These are phyloP conservation scores for Aspergillus floridensis DNA, from an alignment of 2,329 filamentous ascomycete genomes.

Conservation along the genomic window DNA sequence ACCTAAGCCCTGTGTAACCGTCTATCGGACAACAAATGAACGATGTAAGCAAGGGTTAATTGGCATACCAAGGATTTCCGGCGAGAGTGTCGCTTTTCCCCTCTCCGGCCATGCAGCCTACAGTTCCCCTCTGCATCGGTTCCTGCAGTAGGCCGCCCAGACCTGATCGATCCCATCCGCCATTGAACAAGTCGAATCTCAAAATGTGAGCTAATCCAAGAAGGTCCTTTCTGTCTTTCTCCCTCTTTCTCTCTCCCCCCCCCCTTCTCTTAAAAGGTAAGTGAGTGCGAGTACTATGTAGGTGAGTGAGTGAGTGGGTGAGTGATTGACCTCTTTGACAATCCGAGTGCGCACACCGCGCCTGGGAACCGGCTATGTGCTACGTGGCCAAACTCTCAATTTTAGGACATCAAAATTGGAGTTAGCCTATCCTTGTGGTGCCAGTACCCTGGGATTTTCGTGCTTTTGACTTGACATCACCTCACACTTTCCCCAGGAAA, in stretches of 20 bases:
- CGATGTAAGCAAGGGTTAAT: constrained; percentile 14
- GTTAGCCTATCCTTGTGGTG: not conserved
- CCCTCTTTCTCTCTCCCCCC: no score
- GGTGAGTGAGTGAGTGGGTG: not conserved
- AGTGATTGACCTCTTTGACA: not conserved
- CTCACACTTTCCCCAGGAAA: not conserved
- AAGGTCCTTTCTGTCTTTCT: not conserved
- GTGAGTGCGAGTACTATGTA: no score
- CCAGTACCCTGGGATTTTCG: not conserved
- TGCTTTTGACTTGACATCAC: not conserved
- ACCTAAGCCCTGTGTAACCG: constrained; percentile 5
- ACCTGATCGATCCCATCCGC: constrained; percentile 20
- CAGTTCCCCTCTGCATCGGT: constrained; percentile 28
- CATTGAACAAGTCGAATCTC: constrained; percentile 23
- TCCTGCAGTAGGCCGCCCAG: constrained; percentile 38
- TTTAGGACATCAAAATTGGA: not conserved
- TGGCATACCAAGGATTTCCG: constrained; percentile 4
- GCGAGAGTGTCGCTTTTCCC: constrained; percentile 4
- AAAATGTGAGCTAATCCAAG: constrained; percentile 12
- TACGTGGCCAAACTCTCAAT: constrained; percentile 5
- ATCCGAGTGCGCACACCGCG: not conserved
- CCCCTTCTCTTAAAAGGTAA: no score
- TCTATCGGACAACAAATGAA: constrained; percentile 5
- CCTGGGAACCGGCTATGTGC: not conserved
- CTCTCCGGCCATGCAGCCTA: constrained; percentile 16